Base-by-base conservation (phyloP, 2,329 filamentous ascomycete genomes). In the Pseudogymnoascus sp. region DNA sequence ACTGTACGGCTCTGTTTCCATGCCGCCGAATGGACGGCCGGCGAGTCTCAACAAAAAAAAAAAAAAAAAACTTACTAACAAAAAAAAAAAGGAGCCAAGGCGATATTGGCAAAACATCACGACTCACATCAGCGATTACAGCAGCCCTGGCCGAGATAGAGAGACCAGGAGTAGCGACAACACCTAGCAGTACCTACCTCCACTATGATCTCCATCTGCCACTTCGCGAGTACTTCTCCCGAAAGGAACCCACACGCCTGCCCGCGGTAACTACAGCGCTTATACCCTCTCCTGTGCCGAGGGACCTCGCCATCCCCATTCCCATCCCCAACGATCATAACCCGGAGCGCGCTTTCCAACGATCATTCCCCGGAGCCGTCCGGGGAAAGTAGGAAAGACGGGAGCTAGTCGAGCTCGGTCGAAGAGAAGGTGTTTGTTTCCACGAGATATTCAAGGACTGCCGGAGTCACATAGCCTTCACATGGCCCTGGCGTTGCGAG, bases 191-290 rank as follows among this genome's bases (percentile, higher is more conserved):
- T 42, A 21, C 21, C 21, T 21, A 45, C 18, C 11, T 18, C 40
- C 18, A 23, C 18, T 2, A 23, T 47, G 6, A 29, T 14, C 21
- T 2, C 45, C 47, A 54, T 31, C 23, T 54, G 7, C 14, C 29
- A 34, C 51, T 34, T 57, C 51, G 51, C 51, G 29, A 57, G n/a
- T 57, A 34, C 51, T 57, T 57, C 51, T 34, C 51, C 51, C 51
- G 51, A 57, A 4, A 12, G 5, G n/a, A 6, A 12, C 47, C 26
- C 26, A 31, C 45, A 26, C 45, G 42, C 47, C 26, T 29, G 10
- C 51, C 51, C 51, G 29, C 29, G 51, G 51, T 57, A 57, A 57
- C 51, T 34, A 26, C 10, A 34, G 29, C 51, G 51, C 51, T 34
- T 57, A 57, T 34, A 57, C 51, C 51, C 29, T 29, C 29, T 14